Percentiles rank a stretch among this genome's conserved stretches.
phyloP scores from a whole-genome alignment of 768 basidiomycete species.

The Neoboletus brunneissimus region DNA sequence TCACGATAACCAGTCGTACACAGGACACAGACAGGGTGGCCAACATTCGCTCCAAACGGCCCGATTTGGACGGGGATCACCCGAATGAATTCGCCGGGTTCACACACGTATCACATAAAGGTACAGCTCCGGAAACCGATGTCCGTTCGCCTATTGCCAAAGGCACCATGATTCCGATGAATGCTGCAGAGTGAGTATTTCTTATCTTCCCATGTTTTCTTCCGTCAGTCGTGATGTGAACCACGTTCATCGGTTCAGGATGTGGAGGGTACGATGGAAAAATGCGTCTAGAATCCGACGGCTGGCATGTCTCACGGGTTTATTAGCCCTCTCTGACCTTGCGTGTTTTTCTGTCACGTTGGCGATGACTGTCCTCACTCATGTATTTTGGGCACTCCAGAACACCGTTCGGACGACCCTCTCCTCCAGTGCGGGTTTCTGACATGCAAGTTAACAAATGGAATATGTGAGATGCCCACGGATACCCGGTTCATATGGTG shows the following conservation, averaged over 20 bases:
- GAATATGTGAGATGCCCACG: conserved; percentile 2
- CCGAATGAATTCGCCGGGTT: conserved; percentile 9
- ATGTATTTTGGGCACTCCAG: conserved; percentile 18
- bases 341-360: conserved; percentile 16
- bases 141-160: conserved; percentile 30
- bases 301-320: conserved; percentile 2
- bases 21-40: background rate
- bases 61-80: background rate
- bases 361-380: conserved; percentile 17
- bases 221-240: conserved; percentile 7
- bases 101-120: conserved; percentile 13
- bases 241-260: conserved; percentile 13
- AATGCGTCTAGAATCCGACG: conserved; percentile 7
- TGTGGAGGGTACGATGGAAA: conserved; percentile 10
- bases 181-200: conserved; percentile 21
- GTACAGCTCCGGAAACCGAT: conserved; percentile 15
- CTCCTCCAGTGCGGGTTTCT: conserved; percentile 16
- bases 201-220: background rate
- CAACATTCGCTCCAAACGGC: background rate
- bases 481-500: background rate
- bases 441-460: conserved; percentile 3
- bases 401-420: conserved; percentile 26
- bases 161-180: conserved; percentile 24
- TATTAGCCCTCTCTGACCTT: conserved; percentile 13
- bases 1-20: background rate